These are phyloP conservation scores for Pyrenochaeta sp. DNA, from an alignment of 2,329 filamentous ascomycete genomes.

Conservation along the genomic window DNA sequence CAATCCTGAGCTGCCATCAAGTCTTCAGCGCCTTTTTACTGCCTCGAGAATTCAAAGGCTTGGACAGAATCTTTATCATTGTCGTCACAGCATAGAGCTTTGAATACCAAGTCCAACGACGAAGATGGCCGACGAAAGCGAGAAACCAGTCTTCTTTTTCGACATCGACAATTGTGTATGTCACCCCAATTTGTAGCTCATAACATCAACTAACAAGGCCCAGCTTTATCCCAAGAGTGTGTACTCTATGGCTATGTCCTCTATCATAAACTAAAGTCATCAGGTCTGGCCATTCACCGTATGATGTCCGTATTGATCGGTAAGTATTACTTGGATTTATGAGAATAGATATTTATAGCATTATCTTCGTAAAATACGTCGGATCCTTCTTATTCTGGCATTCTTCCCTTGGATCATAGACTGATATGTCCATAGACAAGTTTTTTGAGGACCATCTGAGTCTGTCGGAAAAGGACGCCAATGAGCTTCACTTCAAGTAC, in stretches of 20 bases:
- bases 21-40: too few species aligned
- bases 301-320: slow-evolving; percentile 85
- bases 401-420: neutral
- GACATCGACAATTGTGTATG: slow-evolving; percentile 96
- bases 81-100: too few species aligned
- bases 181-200: neutral
- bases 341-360: neutral
- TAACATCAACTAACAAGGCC: neutral
- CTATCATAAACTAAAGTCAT: slow-evolving; percentile 42
- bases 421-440: slow-evolving; percentile 53
- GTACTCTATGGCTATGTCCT: slow-evolving; percentile 28
- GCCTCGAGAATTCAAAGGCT: too few species aligned
- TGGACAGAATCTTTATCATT: too few species aligned
- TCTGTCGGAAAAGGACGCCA: slow-evolving; percentile 79
- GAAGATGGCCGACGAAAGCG: slow-evolving; percentile 37
- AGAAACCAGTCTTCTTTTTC: slow-evolving; percentile 73
- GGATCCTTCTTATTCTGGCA: neutral
- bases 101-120: neutral
- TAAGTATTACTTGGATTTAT: slow-evolving; percentile 46
- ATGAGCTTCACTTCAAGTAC: slow-evolving; percentile 86
- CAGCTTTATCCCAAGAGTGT: slow-evolving; percentile 85
- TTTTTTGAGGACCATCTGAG: slow-evolving; percentile 76
- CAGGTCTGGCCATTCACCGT: slow-evolving; percentile 80
- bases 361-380: neutral
- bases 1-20: too few species aligned